A percentile compares a stretch with the other conserved stretches of the same genome.
These are phyloP conservation scores for Sporothrix luriei DNA, from an alignment of 2,329 filamentous ascomycete genomes.

Conservation along the genomic window DNA sequence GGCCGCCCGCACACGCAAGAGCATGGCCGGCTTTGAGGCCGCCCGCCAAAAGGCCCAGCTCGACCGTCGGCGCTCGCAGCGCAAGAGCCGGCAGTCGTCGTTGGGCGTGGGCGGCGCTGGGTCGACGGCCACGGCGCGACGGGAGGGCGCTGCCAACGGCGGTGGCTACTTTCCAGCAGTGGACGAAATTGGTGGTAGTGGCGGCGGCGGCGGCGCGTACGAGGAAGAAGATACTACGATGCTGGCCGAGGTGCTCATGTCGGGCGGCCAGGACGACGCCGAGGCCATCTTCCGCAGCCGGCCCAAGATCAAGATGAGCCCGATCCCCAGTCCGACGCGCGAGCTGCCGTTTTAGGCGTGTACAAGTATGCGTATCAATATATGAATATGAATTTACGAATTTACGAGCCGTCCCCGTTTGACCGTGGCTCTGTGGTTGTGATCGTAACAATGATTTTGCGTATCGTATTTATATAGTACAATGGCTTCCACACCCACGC, in stretches of 20 bases:
- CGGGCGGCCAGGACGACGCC: conserved; percentile 67
- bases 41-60: conserved; percentile 63
- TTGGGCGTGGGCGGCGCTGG: background rate
- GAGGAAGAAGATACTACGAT: conserved; percentile 49
- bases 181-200: too few relatives aligned
- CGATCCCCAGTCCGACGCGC: conserved; percentile 54
- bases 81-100: conserved; percentile 41
- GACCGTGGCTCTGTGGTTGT: background rate
- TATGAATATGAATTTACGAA: too few relatives aligned
- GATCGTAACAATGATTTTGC: background rate
- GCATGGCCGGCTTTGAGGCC: conserved; percentile 65
- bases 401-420: background rate
- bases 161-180: conserved; percentile 51
- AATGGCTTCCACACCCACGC: background rate
- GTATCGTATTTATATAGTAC: background rate
- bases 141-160: conserved; percentile 42
- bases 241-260: conserved; percentile 69
- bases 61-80: conserved; percentile 56
- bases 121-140: conserved; percentile 34
- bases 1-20: conserved; percentile 59
- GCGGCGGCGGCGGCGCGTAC: conserved; percentile 46
- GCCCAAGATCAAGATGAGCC: conserved; percentile 78
- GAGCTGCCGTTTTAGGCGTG: conserved; percentile 22
- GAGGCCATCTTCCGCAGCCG: conserved; percentile 82
- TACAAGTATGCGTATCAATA: too few relatives aligned